Conservation (phyloP, 2,329 filamentous ascomycete species). For the Stachybotrys chartarum region DNA sequence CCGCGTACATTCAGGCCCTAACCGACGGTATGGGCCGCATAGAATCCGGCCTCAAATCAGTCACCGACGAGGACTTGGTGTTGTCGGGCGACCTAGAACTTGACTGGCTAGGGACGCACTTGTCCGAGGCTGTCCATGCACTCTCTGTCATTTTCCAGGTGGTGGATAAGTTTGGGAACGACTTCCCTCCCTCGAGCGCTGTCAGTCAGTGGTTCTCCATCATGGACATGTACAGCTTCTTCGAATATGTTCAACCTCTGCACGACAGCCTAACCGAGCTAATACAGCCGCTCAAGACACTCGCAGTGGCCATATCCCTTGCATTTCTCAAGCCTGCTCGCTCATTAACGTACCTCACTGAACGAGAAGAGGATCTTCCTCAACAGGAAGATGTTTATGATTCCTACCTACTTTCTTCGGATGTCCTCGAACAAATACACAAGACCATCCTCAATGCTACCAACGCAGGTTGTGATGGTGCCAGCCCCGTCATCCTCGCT, state of each 20-base stretch:
- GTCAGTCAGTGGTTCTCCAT: constrained; percentile 70
- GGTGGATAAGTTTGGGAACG: constrained; percentile 49
- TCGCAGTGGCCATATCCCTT: constrained; percentile 65
- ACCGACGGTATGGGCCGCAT: constrained; percentile 41
- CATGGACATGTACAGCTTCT: constrained; percentile 61
- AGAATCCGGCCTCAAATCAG: constrained; percentile 39
- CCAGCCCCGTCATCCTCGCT: constrained; percentile 67
- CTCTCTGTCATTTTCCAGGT: constrained; percentile 68
- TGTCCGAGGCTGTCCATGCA: constrained; percentile 67
- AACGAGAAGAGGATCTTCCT: constrained; percentile 28
- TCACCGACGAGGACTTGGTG: constrained; percentile 41
- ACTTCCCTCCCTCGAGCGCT: constrained; percentile 50
- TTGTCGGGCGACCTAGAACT: constrained; percentile 46
- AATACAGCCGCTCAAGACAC: constrained; percentile 58
- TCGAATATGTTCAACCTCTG: constrained; percentile 50
- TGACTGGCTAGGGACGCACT: constrained; percentile 54
- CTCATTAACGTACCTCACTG: constrained; percentile 37
- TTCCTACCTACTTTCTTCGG: constrained; percentile 62
- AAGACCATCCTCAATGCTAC: constrained; percentile 58
- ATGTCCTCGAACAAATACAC: constrained; percentile 67
- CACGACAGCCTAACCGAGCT: constrained; percentile 40
- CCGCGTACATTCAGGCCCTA: constrained; percentile 40
- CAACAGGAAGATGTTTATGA: constrained; percentile 30
- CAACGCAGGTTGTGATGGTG: constrained; percentile 48
- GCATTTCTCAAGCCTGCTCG: constrained; percentile 60